These are phyloP conservation scores for Betula pendula DNA, from an alignment of 306 rosid species.

Conservation along the genomic window DNA sequence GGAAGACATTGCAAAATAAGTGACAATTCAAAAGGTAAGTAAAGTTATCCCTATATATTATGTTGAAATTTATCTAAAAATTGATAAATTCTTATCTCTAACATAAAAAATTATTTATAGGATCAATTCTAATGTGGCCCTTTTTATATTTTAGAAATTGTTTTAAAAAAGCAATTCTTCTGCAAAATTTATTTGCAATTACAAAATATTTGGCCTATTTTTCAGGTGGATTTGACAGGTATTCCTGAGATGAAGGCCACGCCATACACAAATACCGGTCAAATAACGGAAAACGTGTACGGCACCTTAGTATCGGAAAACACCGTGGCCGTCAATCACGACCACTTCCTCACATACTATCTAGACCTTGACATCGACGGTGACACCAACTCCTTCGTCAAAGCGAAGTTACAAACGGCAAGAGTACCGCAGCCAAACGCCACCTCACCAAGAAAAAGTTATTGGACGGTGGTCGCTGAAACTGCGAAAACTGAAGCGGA, in stretches of 20 bases:
- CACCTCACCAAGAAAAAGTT: conserved; percentile 66
- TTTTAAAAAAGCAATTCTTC: neutral
- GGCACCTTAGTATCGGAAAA: conserved; percentile 73
- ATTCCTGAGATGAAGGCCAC: conserved; percentile 64
- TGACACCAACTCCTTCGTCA: conserved; percentile 59
- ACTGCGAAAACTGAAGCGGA: conserved; percentile 62
- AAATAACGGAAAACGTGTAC: conserved; percentile 41
- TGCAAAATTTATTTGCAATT: neutral
- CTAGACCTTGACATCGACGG: conserved; percentile 83
- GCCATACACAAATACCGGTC: conserved; percentile 35
- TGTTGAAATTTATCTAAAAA: no score
- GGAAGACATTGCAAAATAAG: no score
- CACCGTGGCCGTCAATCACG: conserved; percentile 69
- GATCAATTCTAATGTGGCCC: no score
- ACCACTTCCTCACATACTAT: conserved; percentile 68
- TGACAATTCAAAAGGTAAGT: no score
- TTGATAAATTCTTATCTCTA: no score
- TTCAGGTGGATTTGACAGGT: conserved; percentile 84
- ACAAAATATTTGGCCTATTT: neutral
- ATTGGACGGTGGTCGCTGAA: conserved; percentile 65
- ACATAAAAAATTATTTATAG: no score
- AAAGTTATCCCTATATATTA: no score
- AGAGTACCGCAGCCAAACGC: conserved; percentile 17
- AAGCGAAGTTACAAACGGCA: conserved; percentile 44
- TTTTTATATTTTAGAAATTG: neutral